Evolutionary conservation across 345 rosid genomes (phyloP).

Genomic region (Camelina laxa): DNA sequence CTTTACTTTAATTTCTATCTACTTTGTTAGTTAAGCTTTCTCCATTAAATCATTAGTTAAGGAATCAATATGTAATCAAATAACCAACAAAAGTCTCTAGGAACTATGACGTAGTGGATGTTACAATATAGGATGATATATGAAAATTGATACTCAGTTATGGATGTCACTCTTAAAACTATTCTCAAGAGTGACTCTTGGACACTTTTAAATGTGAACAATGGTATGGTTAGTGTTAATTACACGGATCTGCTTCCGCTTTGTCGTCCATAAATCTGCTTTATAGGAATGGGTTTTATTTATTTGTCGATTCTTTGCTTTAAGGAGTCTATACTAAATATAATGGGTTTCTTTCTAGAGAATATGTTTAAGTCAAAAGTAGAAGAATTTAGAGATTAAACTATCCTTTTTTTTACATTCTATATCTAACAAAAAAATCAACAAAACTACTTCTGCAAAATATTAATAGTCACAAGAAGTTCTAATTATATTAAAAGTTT

Average conservation of each 20-base stretch:
- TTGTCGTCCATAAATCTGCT: conserved; percentile 10
- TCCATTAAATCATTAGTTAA: conserved; percentile 4
- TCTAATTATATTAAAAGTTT: too few relatives aligned
- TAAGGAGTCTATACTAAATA: neutral
- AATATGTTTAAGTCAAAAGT: neutral
- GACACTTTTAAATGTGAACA: conserved; percentile 6
- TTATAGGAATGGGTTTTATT: neutral
- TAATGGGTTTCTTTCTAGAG: neutral
- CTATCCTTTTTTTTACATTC: neutral
- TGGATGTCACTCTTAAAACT: neutral
- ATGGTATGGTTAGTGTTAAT: neutral
- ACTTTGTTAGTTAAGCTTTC: conserved; percentile 34
- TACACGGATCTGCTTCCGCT: neutral
- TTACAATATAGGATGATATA: neutral
- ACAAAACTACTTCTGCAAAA: too few relatives aligned
- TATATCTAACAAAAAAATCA: neutral
- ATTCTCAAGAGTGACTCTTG: neutral
- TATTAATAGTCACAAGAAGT: too few relatives aligned
- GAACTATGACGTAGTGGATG: neutral
- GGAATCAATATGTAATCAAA: conserved; percentile 2
- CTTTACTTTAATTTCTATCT: conserved; percentile 19
- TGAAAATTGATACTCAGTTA: conserved; percentile 21
- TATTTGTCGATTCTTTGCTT: neutral
- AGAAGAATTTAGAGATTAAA: neutral
- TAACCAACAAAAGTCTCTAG: neutral